Conservation (phyloP, 768 basidiomycete species). For the Mycena galopus region DNA sequence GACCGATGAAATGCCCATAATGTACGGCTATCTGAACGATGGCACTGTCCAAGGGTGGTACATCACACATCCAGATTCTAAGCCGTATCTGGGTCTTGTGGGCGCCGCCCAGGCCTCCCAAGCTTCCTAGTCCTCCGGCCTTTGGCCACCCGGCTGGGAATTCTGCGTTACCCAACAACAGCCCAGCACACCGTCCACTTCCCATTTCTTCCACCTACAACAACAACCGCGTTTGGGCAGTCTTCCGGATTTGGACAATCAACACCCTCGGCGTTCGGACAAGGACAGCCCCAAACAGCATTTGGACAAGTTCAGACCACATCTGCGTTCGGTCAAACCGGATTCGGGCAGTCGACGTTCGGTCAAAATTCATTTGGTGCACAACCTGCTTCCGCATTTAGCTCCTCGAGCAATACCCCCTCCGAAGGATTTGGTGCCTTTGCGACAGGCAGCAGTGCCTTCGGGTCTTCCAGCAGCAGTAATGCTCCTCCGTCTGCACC, state of each 20-base stretch:
- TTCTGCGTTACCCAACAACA: too few relatives aligned
- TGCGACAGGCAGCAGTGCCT: slow-evolving; percentile 41
- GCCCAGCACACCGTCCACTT: slow-evolving; percentile 35
- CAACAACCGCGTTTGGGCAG: slow-evolving; percentile 46
- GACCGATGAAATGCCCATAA: slow-evolving; percentile 66
- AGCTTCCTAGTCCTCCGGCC: slow-evolving; percentile 27
- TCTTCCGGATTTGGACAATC: slow-evolving; percentile 38
- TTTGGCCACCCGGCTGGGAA: too few relatives aligned
- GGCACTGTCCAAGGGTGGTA: slow-evolving; percentile 84
- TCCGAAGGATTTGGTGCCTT: slow-evolving; percentile 47
- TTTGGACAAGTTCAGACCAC: slow-evolving; percentile 28
- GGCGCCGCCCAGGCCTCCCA: slow-evolving; percentile 35
- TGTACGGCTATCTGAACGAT: slow-evolving; percentile 84
- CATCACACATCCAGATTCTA: slow-evolving; percentile 67
- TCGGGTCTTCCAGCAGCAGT: slow-evolving; percentile 35
- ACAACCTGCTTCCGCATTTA: slow-evolving; percentile 50
- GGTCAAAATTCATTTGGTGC: slow-evolving; percentile 48
- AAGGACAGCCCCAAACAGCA: slow-evolving; percentile 41
- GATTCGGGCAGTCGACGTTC: slow-evolving; percentile 53
- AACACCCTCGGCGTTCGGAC: slow-evolving; percentile 44
- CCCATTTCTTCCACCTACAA: slow-evolving; percentile 42
- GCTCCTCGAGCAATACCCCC: slow-evolving; percentile 41
- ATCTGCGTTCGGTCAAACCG: slow-evolving; percentile 52
- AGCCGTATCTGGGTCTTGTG: slow-evolving; percentile 70
- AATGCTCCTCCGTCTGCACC: slow-evolving; percentile 31